Conservation (phyloP, 2,329 filamentous ascomycete genomes). For the Claviceps digitariae region DNA sequence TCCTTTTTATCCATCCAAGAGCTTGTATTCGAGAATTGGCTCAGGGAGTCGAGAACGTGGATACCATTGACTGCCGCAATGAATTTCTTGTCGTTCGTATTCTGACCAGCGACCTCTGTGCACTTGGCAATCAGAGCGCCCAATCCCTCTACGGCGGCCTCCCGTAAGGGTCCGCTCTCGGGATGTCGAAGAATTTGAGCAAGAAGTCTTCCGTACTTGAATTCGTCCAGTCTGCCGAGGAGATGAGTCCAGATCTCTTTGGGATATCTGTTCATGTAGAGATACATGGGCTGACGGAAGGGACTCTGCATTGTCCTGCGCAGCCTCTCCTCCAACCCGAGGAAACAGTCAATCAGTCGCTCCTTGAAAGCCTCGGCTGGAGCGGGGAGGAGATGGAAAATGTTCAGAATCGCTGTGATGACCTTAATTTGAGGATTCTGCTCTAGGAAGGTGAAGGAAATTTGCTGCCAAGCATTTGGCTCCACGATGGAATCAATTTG, state of each 20-base stretch:
- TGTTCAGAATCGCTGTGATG: conserved; percentile 86
- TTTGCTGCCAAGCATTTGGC: conserved; percentile 64
- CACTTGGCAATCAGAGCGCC: conserved; percentile 57
- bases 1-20: conserved; percentile 61
- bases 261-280: conserved; percentile 86
- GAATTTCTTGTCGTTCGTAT: conserved; percentile 50
- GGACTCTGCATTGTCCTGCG: conserved; percentile 82
- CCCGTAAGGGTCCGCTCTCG: conserved; percentile 60
- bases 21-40: conserved; percentile 47
- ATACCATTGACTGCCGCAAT: conserved; percentile 74
- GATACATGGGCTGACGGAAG: conserved; percentile 79
- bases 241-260: conserved; percentile 77
- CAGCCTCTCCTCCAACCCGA: conserved; percentile 74
- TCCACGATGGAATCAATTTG: conserved; percentile 89
- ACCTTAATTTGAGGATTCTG: conserved; percentile 89
- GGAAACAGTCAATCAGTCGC: conserved; percentile 75
- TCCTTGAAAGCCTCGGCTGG: conserved; percentile 87
- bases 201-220: conserved; percentile 81
- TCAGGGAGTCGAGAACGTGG: conserved; percentile 70
- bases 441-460: conserved; percentile 90
- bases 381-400: conserved; percentile 88
- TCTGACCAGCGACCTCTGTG: conserved; percentile 47
- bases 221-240: conserved; percentile 64
- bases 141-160: conserved; percentile 59
- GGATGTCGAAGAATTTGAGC: conserved; percentile 71